phyloP scores from a whole-genome alignment of 371 early-diverging fungal genomes.

The Mucor plumbeus region DNA sequence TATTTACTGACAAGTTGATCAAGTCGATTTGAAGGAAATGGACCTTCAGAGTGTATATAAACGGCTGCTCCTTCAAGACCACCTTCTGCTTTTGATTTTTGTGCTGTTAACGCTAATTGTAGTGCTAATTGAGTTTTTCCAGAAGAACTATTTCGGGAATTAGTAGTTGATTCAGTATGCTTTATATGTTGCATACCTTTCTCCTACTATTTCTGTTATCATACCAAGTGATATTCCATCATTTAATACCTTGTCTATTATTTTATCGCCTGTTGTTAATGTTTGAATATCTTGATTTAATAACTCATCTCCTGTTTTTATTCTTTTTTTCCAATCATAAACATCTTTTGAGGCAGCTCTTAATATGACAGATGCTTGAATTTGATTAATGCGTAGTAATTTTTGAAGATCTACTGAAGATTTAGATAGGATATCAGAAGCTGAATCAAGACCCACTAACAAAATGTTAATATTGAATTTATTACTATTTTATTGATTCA shows the following conservation, averaged over 20 bases:
- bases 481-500: not conserved
- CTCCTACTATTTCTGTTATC: constrained; percentile 72
- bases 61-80: constrained; percentile 68
- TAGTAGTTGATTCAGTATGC: not conserved
- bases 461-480: not conserved
- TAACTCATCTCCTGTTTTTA: constrained; percentile 1
- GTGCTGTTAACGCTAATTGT: constrained; percentile 74
- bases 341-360: constrained; percentile 21
- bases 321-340: constrained; percentile 23
- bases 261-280: constrained; percentile 48
- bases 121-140: constrained; percentile 87
- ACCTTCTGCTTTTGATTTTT: constrained; percentile 60
- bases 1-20: constrained; percentile 49
- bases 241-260: constrained; percentile 55
- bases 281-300: not conserved
- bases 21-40: constrained; percentile 59
- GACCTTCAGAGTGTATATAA: constrained; percentile 70
- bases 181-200: constrained; percentile 41
- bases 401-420: constrained; percentile 20
- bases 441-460: constrained; percentile 30
- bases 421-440: constrained; percentile 24
- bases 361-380: constrained; percentile 8
- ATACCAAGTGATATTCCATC: constrained; percentile 64
- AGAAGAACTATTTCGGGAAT: constrained; percentile 51
- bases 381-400: constrained; percentile 10